These are phyloP conservation scores for Zostera marina DNA, from an alignment of 116 monocot genomes.

Conservation along the genomic window DNA sequence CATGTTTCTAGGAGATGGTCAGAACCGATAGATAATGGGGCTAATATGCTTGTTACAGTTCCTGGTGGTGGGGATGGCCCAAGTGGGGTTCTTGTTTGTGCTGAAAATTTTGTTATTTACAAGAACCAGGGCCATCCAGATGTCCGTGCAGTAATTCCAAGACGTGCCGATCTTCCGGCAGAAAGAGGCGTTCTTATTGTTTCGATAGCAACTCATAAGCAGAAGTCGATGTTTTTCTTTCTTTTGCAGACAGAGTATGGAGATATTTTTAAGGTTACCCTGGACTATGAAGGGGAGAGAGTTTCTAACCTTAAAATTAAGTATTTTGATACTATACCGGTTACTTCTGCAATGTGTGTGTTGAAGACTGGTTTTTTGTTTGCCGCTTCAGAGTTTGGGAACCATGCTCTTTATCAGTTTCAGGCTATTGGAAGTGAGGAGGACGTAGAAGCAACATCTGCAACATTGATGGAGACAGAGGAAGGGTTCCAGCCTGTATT, in stretches of 20 bases:
- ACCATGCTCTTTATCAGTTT: slow-evolving; percentile 86
- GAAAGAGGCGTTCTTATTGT: slow-evolving; percentile 35
- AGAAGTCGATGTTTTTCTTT: slow-evolving; percentile 93
- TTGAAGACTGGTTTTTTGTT: slow-evolving; percentile 73
- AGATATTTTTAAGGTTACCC: slow-evolving; percentile 68
- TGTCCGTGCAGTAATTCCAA: slow-evolving; percentile 66
- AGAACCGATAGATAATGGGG: slow-evolving; percentile 87
- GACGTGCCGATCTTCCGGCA: slow-evolving; percentile 30
- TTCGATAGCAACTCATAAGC: slow-evolving; percentile 59
- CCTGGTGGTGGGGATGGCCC: slow-evolving; percentile 96
- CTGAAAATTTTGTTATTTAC: slow-evolving; percentile 90
- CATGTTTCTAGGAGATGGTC: slow-evolving; percentile 89
- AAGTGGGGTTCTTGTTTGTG: slow-evolving; percentile 85
- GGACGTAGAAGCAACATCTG: slow-evolving; percentile 90
- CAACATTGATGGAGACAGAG: slow-evolving; percentile 84
- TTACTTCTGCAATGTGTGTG: slow-evolving; percentile 76
- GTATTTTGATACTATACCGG: slow-evolving; percentile 91
- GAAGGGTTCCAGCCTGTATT: slow-evolving; percentile 96
- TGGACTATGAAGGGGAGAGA: slow-evolving; percentile 58
- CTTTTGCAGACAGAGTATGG: slow-evolving; percentile 92
- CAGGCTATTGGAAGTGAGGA: slow-evolving; percentile 79
- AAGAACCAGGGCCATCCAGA: slow-evolving; percentile 92
- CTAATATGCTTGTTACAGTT: slow-evolving; percentile 77
- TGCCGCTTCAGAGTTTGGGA: slow-evolving; percentile 90
- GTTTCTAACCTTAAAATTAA: slow-evolving; percentile 84